phyloP scores from a whole-genome alignment of 2,329 filamentous ascomycete genomes.

The Helotiales sp. region DNA sequence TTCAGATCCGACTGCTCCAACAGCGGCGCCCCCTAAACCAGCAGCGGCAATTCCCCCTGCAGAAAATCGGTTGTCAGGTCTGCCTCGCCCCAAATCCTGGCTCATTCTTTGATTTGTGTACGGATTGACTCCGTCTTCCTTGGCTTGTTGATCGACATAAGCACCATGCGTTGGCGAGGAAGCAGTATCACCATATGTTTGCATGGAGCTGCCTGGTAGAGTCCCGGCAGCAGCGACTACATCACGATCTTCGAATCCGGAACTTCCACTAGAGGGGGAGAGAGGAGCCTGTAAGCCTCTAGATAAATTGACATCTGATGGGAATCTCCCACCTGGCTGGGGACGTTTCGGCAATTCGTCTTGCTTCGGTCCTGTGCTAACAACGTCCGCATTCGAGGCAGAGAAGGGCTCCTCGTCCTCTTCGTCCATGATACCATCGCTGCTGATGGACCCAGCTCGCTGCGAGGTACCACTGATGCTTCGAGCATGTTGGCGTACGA shows the following conservation, averaged over 20 bases:
- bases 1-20: slow-evolving; percentile 29
- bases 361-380: slow-evolving; percentile 55
- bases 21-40: slow-evolving; percentile 32
- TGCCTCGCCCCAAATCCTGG: slow-evolving; percentile 11
- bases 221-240: slow-evolving; percentile 58
- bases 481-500: slow-evolving; percentile 80
- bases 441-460: slow-evolving; percentile 68
- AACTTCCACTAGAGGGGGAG: slow-evolving; percentile 83
- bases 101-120: slow-evolving; percentile 51
- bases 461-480: slow-evolving; percentile 71
- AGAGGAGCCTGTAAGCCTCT: slow-evolving; percentile 80
- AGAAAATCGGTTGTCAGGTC: slow-evolving; percentile 13
- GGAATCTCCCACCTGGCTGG: slow-evolving; percentile 94
- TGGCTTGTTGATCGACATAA: slow-evolving; percentile 55
- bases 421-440: slow-evolving; percentile 79
- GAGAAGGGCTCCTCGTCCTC: slow-evolving; percentile 70
- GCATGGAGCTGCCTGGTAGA: slow-evolving; percentile 35
- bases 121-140: slow-evolving; percentile 61
- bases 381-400: slow-evolving; percentile 58
- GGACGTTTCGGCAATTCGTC: slow-evolving; percentile 67
- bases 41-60: slow-evolving; percentile 25
- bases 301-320: slow-evolving; percentile 73
- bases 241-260: slow-evolving; percentile 63
- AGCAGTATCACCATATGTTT: slow-evolving; percentile 39
- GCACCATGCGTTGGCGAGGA: slow-evolving; percentile 56